Percentiles rank a stretch among this genome's conserved stretches.
phyloP scores from a whole-genome alignment of 2,329 filamentous ascomycete species.

The Rugonectria rugulosa region DNA sequence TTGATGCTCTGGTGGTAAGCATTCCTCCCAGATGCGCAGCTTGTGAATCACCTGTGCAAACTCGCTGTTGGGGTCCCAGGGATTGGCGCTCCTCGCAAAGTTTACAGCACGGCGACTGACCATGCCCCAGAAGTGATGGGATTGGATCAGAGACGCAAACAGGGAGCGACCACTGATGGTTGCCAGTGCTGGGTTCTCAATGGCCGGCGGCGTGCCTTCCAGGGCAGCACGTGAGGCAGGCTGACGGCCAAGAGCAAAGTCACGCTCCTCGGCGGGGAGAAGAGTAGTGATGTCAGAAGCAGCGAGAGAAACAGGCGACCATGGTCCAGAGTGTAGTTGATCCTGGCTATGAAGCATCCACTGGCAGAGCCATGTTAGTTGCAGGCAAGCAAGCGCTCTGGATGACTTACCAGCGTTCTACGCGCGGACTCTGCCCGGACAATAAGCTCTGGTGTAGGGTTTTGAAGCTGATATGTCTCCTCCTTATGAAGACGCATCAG shows the following conservation, averaged over 20 bases:
- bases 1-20: conserved; percentile 55
- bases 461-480: conserved; percentile 57
- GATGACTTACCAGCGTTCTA: conserved; percentile 57
- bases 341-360: conserved; percentile 69
- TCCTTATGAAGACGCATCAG: conserved; percentile 63
- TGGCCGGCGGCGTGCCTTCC: conserved; percentile 59
- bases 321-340: conserved; percentile 61
- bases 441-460: conserved; percentile 53
- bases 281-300: conserved; percentile 62
- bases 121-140: conserved; percentile 62
- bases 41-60: conserved; percentile 53
- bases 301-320: conserved; percentile 58
- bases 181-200: conserved; percentile 53
- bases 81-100: conserved; percentile 51
- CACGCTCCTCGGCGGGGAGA: conserved; percentile 60
- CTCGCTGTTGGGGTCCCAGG: conserved; percentile 57
- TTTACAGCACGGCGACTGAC: conserved; percentile 58
- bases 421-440: conserved; percentile 63
- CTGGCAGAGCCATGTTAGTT: conserved; percentile 39
- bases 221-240: conserved; percentile 60
- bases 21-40: conserved; percentile 57
- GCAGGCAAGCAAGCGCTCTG: background rate
- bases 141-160: conserved; percentile 63
- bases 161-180: conserved; percentile 56
- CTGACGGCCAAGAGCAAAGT: conserved; percentile 57